Evolutionary conservation across 2,329 filamentous ascomycete genomes (phyloP).

Genomic region (Periconia macrospinosa): DNA sequence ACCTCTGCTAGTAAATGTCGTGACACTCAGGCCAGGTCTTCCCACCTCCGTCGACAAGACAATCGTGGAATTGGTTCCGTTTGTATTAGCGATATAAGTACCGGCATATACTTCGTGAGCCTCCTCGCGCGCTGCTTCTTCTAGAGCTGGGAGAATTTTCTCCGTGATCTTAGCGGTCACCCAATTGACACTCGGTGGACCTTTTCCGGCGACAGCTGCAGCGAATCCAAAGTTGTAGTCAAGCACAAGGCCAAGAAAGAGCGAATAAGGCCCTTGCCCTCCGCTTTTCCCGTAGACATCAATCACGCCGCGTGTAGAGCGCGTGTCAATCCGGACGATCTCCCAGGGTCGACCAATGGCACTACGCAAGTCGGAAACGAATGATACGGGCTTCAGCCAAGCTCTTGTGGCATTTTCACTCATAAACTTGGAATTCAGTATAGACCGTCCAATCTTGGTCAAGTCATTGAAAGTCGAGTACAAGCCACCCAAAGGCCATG

Average conservation of each 20-base stretch:
- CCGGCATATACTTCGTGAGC: slow-evolving; percentile 25
- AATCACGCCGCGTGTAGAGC: slow-evolving; percentile 15
- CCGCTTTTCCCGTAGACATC: slow-evolving; percentile 48
- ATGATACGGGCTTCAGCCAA: slow-evolving; percentile 46
- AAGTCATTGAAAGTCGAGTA: slow-evolving; percentile 40
- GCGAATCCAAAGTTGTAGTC: slow-evolving; percentile 50
- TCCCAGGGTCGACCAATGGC: slow-evolving; percentile 45
- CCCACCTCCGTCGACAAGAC: slow-evolving; percentile 22
- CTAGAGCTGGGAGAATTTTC: slow-evolving; percentile 13
- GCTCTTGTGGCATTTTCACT: slow-evolving; percentile 33
- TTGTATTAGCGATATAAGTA: slow-evolving; percentile 16
- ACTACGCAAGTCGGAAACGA: slow-evolving; percentile 35
- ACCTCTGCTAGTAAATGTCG: slow-evolving; percentile 31
- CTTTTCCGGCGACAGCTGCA: slow-evolving; percentile 25
- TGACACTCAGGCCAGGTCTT: slow-evolving; percentile 27
- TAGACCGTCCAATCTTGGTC: slow-evolving; percentile 39
- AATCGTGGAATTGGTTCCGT: slow-evolving; percentile 23
- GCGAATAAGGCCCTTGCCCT: slow-evolving; percentile 43
- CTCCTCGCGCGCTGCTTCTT: slow-evolving; percentile 26
- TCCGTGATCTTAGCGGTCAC: slow-evolving; percentile 7
- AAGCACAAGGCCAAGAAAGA: slow-evolving; percentile 44
- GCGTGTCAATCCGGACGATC: slow-evolving; percentile 31
- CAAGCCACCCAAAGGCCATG: slow-evolving; percentile 27
- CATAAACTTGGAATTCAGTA: slow-evolving; percentile 42
- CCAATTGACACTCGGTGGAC: slow-evolving; percentile 7